A percentile compares a stretch with the other conserved stretches of the same genome.
Conservation (phyloP, 2,329 filamentous ascomycete genomes). For the Botrytis porri region DNA sequence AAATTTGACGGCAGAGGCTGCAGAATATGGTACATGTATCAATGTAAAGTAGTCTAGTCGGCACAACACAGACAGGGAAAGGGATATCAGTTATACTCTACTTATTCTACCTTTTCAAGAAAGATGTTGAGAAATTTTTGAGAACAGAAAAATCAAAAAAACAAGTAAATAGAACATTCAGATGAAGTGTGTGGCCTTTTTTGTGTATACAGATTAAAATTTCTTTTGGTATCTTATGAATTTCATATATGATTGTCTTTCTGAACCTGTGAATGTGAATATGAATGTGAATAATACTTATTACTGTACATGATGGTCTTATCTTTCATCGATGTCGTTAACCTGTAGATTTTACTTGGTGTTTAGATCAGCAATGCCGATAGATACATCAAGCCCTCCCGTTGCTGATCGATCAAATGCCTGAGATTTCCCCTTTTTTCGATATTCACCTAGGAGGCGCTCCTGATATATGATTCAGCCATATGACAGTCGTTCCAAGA, state of each 20-base stretch:
- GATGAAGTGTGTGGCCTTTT: constrained; percentile 8
- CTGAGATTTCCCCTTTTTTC: not conserved
- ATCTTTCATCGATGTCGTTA: not conserved
- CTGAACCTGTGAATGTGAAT: not conserved
- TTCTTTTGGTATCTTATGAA: not conserved
- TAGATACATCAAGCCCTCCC: not conserved
- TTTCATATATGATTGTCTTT: not conserved
- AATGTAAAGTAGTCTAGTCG: constrained; percentile 11
- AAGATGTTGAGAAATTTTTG: constrained; percentile 18
- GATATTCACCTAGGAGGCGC: not conserved
- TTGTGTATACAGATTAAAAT: constrained; percentile 3
- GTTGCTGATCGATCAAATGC: not conserved
- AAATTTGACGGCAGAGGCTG: constrained; percentile 26
- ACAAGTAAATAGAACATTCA: constrained; percentile 1
- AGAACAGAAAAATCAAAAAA: not conserved
- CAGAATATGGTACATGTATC: constrained; percentile 24
- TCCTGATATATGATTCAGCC: not conserved
- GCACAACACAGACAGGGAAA: constrained; percentile 8
- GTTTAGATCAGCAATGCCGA: not conserved
- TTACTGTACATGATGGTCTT: not conserved
- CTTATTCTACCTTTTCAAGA: constrained; percentile 1
- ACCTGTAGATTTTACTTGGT: not conserved
- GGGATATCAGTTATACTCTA: constrained; percentile 10
- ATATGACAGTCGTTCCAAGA: not conserved
- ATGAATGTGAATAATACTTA: not conserved